Base-by-base conservation (phyloP, 2,329 filamentous ascomycete genomes). In the Malbranchea zuffiana region DNA sequence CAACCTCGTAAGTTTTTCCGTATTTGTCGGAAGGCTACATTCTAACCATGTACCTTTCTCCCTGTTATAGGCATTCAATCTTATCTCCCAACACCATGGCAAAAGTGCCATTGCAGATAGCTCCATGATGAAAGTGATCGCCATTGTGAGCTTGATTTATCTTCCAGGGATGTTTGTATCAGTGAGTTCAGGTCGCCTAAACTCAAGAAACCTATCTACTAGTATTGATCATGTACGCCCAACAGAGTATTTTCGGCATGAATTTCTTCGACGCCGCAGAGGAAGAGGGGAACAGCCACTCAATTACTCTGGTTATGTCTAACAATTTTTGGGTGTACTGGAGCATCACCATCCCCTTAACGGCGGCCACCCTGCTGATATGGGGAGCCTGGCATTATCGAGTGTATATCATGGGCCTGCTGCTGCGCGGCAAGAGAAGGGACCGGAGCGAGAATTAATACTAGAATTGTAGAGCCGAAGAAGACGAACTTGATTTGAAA, bases 211-310 rank as follows among this genome's bases (percentile, higher is more conserved):
- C 7, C 20, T 27, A 12, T n/a, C 10, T 5, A 13, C 12, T 23
- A 5, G 13, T 35, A 34, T 28, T 29, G 20, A 21, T n/a, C n/a
- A n/a, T 19, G 34, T 16, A 38, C n/a, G 12, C 11, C 4, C 19
- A n/a, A 7, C 18, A 54, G 51, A 53, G 50, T 12, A 34, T 60
- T 19, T 60, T 59, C 43, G 55, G 56, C 10, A 57, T 52, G 29
- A 54, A 52, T 13, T 60, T 60, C 35, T 59, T 59, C 43, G 46
- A 52, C 21, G 48, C 53, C 13, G 37, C 45, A 3, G 34, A 47
- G 8, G 42, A 44, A 3, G 35, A 44, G 0, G 31, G 40, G 4
- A n/a, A n/a, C n/a, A n/a, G n/a, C n/a, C n/a, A n/a, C n/a, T n/a
- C n/a, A n/a, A 41, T 48, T n/a, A 39, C 26, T 1, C 59, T 48